Conservation (phyloP, 2,329 filamentous ascomycete species). For the Beauveria pseudobassiana region DNA sequence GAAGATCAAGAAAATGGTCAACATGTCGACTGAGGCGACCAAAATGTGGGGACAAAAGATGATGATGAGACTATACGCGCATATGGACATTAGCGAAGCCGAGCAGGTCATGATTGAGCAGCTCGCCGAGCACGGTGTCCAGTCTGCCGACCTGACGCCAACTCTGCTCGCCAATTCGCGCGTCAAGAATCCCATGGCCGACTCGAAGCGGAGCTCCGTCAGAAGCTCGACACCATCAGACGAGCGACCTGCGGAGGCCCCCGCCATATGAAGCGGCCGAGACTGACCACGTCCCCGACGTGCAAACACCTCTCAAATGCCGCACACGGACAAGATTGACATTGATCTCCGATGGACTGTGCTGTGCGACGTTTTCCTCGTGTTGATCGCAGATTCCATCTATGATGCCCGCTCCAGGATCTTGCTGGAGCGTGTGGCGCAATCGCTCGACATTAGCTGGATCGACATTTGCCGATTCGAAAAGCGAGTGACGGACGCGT, state of each 20-base stretch:
- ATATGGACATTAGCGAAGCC: slow-evolving; percentile 89
- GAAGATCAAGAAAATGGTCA: slow-evolving; percentile 63
- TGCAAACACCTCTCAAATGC: slow-evolving; percentile 75
- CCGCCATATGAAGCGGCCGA: slow-evolving; percentile 57
- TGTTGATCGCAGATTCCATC: slow-evolving; percentile 90
- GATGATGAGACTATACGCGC: slow-evolving; percentile 88
- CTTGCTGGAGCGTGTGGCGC: slow-evolving; percentile 75
- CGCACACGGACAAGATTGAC: slow-evolving; percentile 75
- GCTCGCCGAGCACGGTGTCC: slow-evolving; percentile 82
- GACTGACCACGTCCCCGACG: slow-evolving; percentile 66
- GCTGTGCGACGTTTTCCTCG: slow-evolving; percentile 87
- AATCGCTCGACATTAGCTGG: slow-evolving; percentile 75
- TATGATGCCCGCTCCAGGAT: slow-evolving; percentile 86
- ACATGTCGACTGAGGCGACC: slow-evolving; percentile 65
- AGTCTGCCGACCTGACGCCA: slow-evolving; percentile 74
- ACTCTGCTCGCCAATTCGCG: slow-evolving; percentile 85
- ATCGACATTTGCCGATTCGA: slow-evolving; percentile 94
- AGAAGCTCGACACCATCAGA: slow-evolving; percentile 23
- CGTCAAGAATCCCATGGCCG: slow-evolving; percentile 85
- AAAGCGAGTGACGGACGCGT: slow-evolving; percentile 89
- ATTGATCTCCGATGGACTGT: slow-evolving; percentile 97
- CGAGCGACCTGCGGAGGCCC: slow-evolving; percentile 42
- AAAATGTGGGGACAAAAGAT: slow-evolving; percentile 98
- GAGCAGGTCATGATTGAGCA: slow-evolving; percentile 99
- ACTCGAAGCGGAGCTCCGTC: slow-evolving; percentile 20